These are phyloP conservation scores for Prototheca stagnorum DNA, from an alignment of 163 green algal species.

Conservation along the genomic window DNA sequence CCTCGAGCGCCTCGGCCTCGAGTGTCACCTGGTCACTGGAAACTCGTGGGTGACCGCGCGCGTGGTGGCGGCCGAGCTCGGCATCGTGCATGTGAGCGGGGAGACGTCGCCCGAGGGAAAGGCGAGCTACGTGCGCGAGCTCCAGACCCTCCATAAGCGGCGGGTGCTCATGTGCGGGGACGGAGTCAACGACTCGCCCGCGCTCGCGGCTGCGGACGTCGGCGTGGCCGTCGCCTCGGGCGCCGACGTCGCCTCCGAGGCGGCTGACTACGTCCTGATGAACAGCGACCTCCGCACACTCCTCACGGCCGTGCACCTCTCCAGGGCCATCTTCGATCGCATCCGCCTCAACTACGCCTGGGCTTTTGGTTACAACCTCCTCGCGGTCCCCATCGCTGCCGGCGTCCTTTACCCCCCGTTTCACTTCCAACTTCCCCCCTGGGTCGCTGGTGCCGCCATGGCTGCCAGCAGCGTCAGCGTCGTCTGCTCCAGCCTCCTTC, in stretches of 20 bases:
- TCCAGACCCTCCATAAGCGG: too few species aligned
- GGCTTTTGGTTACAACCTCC: slow-evolving; percentile 66
- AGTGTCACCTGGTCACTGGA: too few species aligned
- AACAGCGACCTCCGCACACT: slow-evolving; percentile 44
- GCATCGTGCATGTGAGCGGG: too few species aligned
- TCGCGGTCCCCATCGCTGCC: slow-evolving; percentile 58
- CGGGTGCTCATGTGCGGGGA: slow-evolving; percentile 86
- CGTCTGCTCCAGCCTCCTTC: slow-evolving; percentile 64
- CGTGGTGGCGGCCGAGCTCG: too few species aligned
- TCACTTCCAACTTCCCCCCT: slow-evolving; percentile 54
- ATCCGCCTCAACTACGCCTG: slow-evolving; percentile 75
- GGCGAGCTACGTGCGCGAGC: slow-evolving; percentile 21
- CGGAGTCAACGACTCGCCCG: slow-evolving; percentile 93
- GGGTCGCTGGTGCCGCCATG: slow-evolving; percentile 13
- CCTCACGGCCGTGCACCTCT: slow-evolving; percentile 64
- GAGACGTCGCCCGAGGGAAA: slow-evolving; percentile 3
- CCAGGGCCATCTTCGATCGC: slow-evolving; percentile 45
- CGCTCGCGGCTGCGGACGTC: too few species aligned
- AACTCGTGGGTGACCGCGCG: too few species aligned
- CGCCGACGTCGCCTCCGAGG: slow-evolving; percentile 70
- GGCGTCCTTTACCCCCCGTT: slow-evolving; percentile 26
- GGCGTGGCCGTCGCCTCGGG: slow-evolving; percentile 80
- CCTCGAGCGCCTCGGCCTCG: too few species aligned
- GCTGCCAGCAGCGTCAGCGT: slow-evolving; percentile 52
- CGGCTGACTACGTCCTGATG: slow-evolving; percentile 83